phyloP scores from a whole-genome alignment of 2,329 filamentous ascomycete species.

The Huntiella moniliformis region DNA sequence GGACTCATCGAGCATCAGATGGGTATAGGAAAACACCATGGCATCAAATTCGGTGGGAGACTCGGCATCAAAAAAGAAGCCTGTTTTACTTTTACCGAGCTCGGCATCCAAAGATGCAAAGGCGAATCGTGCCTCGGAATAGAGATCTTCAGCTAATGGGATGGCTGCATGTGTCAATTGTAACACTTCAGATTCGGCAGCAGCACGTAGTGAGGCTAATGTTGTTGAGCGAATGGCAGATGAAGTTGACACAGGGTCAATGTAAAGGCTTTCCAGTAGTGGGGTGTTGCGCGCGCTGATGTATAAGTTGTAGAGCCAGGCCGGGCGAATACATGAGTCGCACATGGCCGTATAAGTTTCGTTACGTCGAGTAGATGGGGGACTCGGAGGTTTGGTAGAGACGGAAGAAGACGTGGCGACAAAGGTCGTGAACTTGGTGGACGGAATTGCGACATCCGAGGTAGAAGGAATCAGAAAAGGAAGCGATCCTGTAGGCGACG shows the following conservation, averaged over 20 bases:
- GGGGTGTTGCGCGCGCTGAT: slow-evolving; percentile 47
- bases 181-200: slow-evolving; percentile 56
- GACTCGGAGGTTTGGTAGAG: slow-evolving; percentile 27
- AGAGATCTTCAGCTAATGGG: slow-evolving; percentile 21
- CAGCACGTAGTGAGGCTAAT: slow-evolving; percentile 46
- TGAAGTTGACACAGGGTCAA: slow-evolving; percentile 41
- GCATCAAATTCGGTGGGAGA: slow-evolving; percentile 67
- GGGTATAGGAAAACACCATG: slow-evolving; percentile 73
- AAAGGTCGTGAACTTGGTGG: slow-evolving; percentile 47
- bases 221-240: slow-evolving; percentile 43
- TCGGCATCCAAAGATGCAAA: slow-evolving; percentile 26
- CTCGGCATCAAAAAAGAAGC: slow-evolving; percentile 31
- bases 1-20: slow-evolving; percentile 50
- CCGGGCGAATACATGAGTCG: slow-evolving; percentile 59
- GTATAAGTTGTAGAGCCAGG: slow-evolving; percentile 76
- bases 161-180: slow-evolving; percentile 32
- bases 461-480: slow-evolving; percentile 58
- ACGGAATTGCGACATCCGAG: slow-evolving; percentile 14
- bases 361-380: slow-evolving; percentile 28
- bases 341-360: slow-evolving; percentile 66
- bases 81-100: slow-evolving; percentile 20
- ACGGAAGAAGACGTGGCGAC: slow-evolving; percentile 16
- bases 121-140: slow-evolving; percentile 26
- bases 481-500: slow-evolving; percentile 71
- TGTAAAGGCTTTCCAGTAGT: slow-evolving; percentile 55